Percentiles rank a stretch among this genome's conserved stretches.
phyloP scores from a whole-genome alignment of 768 basidiomycete species.

The Pisolithus orientalis region DNA sequence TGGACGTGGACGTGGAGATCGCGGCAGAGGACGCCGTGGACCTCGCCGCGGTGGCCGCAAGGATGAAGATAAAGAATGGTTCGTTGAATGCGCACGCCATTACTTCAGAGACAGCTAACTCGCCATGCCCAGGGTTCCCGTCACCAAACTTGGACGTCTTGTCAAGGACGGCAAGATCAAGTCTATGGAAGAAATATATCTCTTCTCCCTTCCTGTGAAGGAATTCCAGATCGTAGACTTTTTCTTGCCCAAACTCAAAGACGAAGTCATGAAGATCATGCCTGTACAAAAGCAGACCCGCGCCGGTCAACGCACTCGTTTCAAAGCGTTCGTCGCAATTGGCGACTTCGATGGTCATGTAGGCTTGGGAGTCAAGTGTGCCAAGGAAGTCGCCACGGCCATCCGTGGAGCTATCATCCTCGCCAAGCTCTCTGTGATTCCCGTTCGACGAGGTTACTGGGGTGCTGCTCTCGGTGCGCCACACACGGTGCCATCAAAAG shows the following conservation, averaged over 20 bases:
- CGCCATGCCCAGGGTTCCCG: slow-evolving; percentile 66
- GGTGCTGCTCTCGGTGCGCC: slow-evolving; percentile 98
- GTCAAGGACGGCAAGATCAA: slow-evolving; percentile 99
- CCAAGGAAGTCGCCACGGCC: slow-evolving; percentile 99
- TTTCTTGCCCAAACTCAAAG: slow-evolving; percentile 99
- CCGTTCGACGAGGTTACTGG: slow-evolving; percentile 99
- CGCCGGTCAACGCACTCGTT: slow-evolving; percentile 98
- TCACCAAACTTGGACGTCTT: slow-evolving; percentile 98
- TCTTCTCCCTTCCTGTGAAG: slow-evolving; percentile 99
- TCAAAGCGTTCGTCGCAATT: slow-evolving; percentile 99
- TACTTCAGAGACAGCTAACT: slow-evolving; percentile 4
- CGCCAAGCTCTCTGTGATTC: slow-evolving; percentile 96
- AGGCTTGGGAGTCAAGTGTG: slow-evolving; percentile 98
- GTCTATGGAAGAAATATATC: slow-evolving; percentile 99
- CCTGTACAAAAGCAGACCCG: slow-evolving; percentile 99
- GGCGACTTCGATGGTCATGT: slow-evolving; percentile 99
- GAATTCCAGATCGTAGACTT: slow-evolving; percentile 99
- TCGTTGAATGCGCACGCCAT: slow-evolving; percentile 22
- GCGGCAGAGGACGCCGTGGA: slow-evolving; percentile 61
- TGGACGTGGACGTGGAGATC: slow-evolving; percentile 75
- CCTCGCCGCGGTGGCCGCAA: slow-evolving; percentile 95
- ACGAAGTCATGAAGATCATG: slow-evolving; percentile 99
- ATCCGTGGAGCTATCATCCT: slow-evolving; percentile 99
- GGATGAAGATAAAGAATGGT: slow-evolving; percentile 99
- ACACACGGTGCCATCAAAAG: slow-evolving; percentile 98